Conservation (phyloP, 192 early-diverging fungal genomes). For the Backusella parvicylindrica region DNA sequence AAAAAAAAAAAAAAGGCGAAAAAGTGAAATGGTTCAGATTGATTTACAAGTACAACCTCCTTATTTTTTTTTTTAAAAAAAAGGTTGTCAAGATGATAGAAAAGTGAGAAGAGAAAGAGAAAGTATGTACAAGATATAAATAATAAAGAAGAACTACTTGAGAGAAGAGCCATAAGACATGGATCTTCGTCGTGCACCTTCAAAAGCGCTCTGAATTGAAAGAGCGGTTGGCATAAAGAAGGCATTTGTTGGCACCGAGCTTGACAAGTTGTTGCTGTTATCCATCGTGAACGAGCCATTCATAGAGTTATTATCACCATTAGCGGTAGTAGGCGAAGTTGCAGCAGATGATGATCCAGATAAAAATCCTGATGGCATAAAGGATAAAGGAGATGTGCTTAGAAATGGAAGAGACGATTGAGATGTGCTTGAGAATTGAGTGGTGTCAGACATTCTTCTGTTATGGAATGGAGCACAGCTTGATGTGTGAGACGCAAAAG, state of each 20-base stretch:
- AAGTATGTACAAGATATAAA: conserved; percentile 4
- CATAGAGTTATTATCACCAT: neutral
- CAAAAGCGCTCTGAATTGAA: conserved; percentile 35
- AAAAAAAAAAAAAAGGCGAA: neutral
- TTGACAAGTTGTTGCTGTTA: neutral
- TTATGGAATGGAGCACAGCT: conserved; percentile 37
- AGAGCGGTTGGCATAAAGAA: conserved; percentile 35
- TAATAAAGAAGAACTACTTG: neutral
- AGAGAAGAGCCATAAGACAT: conserved; percentile 29
- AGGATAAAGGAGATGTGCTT: conserved; percentile 12
- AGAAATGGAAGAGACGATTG: conserved; percentile 1
- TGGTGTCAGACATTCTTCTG: conserved; percentile 25
- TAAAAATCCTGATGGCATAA: conserved; percentile 7
- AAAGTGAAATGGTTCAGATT: neutral
- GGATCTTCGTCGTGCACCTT: conserved; percentile 35
- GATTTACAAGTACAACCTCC: neutral
- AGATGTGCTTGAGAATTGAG: conserved; percentile 2
- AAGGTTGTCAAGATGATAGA: neutral
- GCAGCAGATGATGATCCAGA: conserved; percentile 13
- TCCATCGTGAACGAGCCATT: conserved; percentile 1
- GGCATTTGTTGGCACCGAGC: neutral
- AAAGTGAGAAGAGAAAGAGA: neutral
- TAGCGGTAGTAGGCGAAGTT: conserved; percentile 2
- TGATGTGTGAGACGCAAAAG: conserved; percentile 35
- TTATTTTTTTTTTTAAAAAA: neutral